Evolutionary conservation across 495 filamentous ascomycete species (phyloP).

Genomic region (Baudoinia panamericana): DNA sequence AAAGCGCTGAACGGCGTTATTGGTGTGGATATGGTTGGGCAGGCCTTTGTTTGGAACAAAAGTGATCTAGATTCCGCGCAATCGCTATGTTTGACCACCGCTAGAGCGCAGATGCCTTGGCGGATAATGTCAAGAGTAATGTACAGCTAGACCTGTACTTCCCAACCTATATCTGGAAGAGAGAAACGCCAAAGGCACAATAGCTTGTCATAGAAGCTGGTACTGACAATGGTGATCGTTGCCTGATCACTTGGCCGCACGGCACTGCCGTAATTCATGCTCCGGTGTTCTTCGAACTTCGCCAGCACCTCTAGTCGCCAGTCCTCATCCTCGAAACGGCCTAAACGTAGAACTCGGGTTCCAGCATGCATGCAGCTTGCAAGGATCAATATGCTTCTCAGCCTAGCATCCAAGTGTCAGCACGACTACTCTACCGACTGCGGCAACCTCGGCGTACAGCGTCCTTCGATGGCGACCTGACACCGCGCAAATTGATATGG

Average conservation of each 20-base stretch:
- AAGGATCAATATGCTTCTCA: constrained; percentile 41
- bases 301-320: constrained; percentile 56
- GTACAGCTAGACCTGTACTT: not conserved
- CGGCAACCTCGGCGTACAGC: no score
- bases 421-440: no score
- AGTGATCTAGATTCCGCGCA: no score
- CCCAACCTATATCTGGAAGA: not conserved
- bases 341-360: constrained; percentile 50
- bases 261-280: constrained; percentile 92
- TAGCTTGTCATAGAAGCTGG: constrained; percentile 80
- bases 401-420: no score
- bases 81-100: no score
- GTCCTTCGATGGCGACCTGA: no score
- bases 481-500: no score
- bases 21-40: no score
- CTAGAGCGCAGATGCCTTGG: no score
- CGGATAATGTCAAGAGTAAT: no score
- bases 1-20: no score
- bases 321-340: constrained; percentile 21
- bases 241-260: constrained; percentile 35
- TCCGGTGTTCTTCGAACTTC: constrained; percentile 74
- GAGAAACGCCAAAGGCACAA: constrained; percentile 65
- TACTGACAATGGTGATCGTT: constrained; percentile 44
- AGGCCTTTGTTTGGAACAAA: no score
- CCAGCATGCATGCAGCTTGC: constrained; percentile 94